These are phyloP conservation scores for Stevia rebaudiana DNA, from an alignment of 140 eudicot species.

Conservation along the genomic window DNA sequence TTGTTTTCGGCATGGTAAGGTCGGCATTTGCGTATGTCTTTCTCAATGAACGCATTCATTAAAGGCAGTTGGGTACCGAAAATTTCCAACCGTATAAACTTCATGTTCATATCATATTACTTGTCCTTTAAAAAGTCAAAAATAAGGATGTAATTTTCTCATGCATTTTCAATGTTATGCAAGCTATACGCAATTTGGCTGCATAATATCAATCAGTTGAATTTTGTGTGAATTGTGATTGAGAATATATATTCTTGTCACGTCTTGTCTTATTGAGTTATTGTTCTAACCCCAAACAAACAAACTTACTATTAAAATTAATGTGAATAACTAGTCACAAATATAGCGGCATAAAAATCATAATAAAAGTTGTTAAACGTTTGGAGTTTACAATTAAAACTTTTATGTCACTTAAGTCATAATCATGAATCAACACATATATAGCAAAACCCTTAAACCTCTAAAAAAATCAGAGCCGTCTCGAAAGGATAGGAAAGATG, in stretches of 20 bases:
- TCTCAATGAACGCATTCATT: slow-evolving; percentile 28
- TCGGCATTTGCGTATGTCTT: slow-evolving; percentile 27
- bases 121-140: neutral
- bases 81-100: slow-evolving; percentile 16
- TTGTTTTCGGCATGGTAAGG: slow-evolving; percentile 18
- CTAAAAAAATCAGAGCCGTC: too few relatives aligned
- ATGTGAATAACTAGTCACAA: too few relatives aligned
- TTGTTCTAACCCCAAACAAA: neutral
- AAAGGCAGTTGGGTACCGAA: slow-evolving; percentile 27
- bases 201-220: neutral
- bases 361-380: too few relatives aligned
- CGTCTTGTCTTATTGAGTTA: too few relatives aligned
- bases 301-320: too few relatives aligned
- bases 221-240: neutral
- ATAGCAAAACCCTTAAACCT: too few relatives aligned
- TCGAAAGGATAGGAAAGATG: too few relatives aligned
- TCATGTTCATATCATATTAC: slow-evolving; percentile 19
- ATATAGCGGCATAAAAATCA: too few relatives aligned
- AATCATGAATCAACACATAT: too few relatives aligned
- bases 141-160: neutral
- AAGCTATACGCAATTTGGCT: neutral
- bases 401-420: too few relatives aligned
- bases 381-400: too few relatives aligned
- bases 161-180: neutral
- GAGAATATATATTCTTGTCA: too few relatives aligned